These are phyloP conservation scores for Ananas comosus DNA, from an alignment of 176 grass and related monocot species.

Conservation along the genomic window DNA sequence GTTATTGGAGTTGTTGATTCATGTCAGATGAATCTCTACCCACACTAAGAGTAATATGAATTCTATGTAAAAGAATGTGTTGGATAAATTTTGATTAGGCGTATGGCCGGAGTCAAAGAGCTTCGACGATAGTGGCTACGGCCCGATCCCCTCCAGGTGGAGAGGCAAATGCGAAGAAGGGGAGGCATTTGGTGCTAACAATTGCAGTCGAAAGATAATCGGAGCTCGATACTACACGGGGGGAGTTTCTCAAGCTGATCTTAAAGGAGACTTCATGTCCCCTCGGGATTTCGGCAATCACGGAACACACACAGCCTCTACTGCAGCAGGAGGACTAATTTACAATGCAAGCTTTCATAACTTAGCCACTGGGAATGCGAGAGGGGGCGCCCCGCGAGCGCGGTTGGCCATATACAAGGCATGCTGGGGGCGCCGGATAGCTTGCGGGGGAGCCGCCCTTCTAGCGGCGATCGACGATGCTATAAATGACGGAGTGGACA, in stretches of 20 bases:
- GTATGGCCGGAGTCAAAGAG: slow-evolving; percentile 32
- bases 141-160: slow-evolving; percentile 17
- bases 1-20: slow-evolving; percentile 31
- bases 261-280: slow-evolving; percentile 20
- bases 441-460: rapidly evolving
- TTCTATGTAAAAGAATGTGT: background rate
- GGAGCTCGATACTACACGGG: slow-evolving; percentile 24
- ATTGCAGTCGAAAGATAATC: slow-evolving; percentile 30
- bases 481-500: slow-evolving; percentile 37
- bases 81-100: slow-evolving; percentile 7
- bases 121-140: slow-evolving; percentile 13
- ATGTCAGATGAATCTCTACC: slow-evolving; percentile 13
- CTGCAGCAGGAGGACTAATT: slow-evolving; percentile 2
- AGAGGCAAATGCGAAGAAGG: slow-evolving; percentile 24
- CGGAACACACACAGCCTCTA: slow-evolving; percentile 25
- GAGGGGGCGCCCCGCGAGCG: slow-evolving; percentile 5
- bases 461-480: slow-evolving; percentile 14
- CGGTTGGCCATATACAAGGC: slow-evolving; percentile 30
- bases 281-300: slow-evolving; percentile 7
- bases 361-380: background rate
- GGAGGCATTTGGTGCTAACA: slow-evolving; percentile 2
- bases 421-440: background rate
- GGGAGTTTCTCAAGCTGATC: background rate
- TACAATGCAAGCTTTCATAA: background rate
- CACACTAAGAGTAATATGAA: too few species aligned